Conservation (phyloP, 2,329 filamentous ascomycete genomes). For the Hyphodiscus sp. region DNA sequence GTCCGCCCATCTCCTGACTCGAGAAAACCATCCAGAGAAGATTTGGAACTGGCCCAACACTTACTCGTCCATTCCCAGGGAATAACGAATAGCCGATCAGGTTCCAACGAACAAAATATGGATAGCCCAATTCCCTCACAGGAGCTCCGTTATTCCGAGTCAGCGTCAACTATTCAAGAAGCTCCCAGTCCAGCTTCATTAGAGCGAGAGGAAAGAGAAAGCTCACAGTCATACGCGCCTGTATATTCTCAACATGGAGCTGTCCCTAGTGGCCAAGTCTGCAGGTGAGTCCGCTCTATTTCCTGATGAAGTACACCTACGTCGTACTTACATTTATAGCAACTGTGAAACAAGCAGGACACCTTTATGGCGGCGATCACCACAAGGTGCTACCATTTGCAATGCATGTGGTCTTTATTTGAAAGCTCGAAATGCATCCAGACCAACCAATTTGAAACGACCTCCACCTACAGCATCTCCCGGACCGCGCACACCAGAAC, state of each 20-base stretch:
- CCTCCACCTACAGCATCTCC: constrained; percentile 43
- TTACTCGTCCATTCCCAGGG: constrained; percentile 19
- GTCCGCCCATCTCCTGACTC: constrained; percentile 16
- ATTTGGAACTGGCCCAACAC: constrained; percentile 22
- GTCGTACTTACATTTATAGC: constrained; percentile 41
- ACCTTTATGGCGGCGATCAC: constrained; percentile 89
- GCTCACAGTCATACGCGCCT: constrained; percentile 12
- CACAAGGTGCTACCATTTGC: constrained; percentile 89
- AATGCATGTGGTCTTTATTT: constrained; percentile 95
- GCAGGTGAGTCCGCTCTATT: constrained; percentile 51
- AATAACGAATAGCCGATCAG: constrained; percentile 3
- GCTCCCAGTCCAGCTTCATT: constrained; percentile 15
- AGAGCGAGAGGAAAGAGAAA: constrained; percentile 18
- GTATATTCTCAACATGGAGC: constrained; percentile 7
- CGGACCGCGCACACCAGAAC: constrained; percentile 22
- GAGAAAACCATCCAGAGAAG: constrained; percentile 21
- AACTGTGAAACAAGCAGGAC: constrained; percentile 95
- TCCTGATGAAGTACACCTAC: neutral
- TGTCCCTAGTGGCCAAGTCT: constrained; percentile 55
- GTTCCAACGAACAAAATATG: constrained; percentile 7
- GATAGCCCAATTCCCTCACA: constrained; percentile 13
- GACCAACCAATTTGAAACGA: constrained; percentile 85
- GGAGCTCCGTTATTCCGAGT: constrained; percentile 13
- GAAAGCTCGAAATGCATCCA: constrained; percentile 85
- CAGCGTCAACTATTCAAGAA: constrained; percentile 9